Percentiles rank a stretch among this genome's conserved stretches.
phyloP scores from a whole-genome alignment of 805 yeast genomes.

The Metschnikowia drakensbergensis region DNA sequence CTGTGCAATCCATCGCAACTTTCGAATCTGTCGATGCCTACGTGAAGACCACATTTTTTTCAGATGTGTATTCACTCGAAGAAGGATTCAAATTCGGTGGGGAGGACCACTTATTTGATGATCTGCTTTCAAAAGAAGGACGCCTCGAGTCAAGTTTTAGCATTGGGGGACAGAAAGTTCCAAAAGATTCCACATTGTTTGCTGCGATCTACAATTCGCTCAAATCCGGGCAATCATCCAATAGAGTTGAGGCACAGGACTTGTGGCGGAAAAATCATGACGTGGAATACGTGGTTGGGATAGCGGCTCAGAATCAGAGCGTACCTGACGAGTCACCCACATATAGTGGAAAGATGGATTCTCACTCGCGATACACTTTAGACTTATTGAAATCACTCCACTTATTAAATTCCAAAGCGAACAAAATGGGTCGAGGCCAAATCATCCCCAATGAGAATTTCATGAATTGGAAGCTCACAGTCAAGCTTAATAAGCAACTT shows the following conservation, averaged over 20 bases:
- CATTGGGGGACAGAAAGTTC: conserved; percentile 53
- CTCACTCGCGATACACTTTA: conserved; percentile 38
- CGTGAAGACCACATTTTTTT: conserved; percentile 20
- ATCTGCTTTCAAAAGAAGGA: not conserved
- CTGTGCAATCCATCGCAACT: conserved; percentile 60
- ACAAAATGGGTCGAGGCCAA: conserved; percentile 15
- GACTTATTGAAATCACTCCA: conserved; percentile 47
- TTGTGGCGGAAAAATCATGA: conserved; percentile 61
- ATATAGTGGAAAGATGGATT: conserved; percentile 24
- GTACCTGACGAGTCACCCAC: not conserved
- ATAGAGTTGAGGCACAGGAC: conserved; percentile 39
- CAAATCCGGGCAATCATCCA: conserved; percentile 34
- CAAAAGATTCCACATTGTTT: conserved; percentile 66
- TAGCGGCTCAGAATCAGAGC: not conserved
- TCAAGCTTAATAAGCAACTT: conserved; percentile 78
- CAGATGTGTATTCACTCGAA: conserved; percentile 2
- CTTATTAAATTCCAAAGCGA: conserved; percentile 28
- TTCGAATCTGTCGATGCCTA: conserved; percentile 50
- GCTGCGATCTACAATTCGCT: conserved; percentile 63
- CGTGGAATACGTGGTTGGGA: conserved; percentile 35
- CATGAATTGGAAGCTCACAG: conserved; percentile 75
- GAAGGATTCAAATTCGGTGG: not conserved
- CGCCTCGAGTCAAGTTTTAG: conserved; percentile 46
- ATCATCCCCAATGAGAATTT: conserved; percentile 35
- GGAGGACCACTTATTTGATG: not conserved